Base-by-base conservation (phyloP, 305 asterid species). In the Rubia tinctorum region DNA sequence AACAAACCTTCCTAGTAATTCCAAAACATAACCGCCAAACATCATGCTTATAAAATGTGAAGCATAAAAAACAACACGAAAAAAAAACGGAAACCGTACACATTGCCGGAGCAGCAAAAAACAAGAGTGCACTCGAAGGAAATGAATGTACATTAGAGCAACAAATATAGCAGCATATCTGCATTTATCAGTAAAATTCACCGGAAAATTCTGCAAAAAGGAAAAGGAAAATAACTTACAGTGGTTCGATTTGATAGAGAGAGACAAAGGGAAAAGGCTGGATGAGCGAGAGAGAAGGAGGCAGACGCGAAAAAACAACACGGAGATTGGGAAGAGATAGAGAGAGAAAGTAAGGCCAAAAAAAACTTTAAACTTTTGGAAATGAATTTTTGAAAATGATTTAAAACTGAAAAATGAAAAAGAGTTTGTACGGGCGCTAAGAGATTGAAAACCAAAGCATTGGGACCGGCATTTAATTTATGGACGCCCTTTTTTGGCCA, bases 371-470 rank as follows among this genome's bases (percentile, higher is more conserved):
- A 6, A 27, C 42, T 34, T 63, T 17, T 15, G 15, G 4, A 12
- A 42, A 51, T 18, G 8, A n/a, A n/a, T n/a, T n/a, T n/a, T n/a
- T n/a, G n/a, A n/a, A n/a, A 55, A 8, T 9, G 25, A 55, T 7
- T 55, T 53, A 53, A 53, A 53, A 53, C 59, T 49, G 17, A 49
- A 17, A 15, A 51, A 51, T 4, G 6, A 53, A n/a, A 39, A n/a
- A 43, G 20, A 42, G 82, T 44, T 78, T 80, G 92, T 87, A 84
- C 90, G 90, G 40, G 88, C 82, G 77, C 75, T n/a, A n/a, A n/a
- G n/a, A n/a, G n/a, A n/a, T n/a, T n/a, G n/a, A n/a, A n/a, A n/a
- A n/a, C n/a, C n/a, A n/a, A n/a, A 81, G 86, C 91, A 86, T 86
- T 37, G 83, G 84, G 86, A 82, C 83, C 84, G 76, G 86, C 80